Evolutionary conservation across 2,329 filamentous ascomycete species (phyloP).

Genomic region (Microcyclosporella mali): DNA sequence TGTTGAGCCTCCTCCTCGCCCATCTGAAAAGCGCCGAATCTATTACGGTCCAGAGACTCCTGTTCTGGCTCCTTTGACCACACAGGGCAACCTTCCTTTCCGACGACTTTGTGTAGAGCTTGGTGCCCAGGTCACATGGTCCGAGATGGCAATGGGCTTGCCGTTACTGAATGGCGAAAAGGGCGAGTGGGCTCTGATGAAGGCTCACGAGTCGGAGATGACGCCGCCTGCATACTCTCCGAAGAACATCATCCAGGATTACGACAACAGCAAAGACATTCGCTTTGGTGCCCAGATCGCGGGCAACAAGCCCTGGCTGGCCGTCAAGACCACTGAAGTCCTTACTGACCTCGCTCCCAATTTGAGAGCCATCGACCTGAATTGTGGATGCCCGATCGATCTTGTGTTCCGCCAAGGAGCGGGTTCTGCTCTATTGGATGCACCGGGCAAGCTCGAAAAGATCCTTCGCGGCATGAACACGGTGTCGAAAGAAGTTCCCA

Average conservation of each 20-base stretch:
- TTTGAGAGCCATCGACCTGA: conserved; percentile 85
- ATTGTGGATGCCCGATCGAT: conserved; percentile 96
- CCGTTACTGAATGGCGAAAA: conserved; percentile 85
- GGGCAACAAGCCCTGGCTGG: conserved; percentile 85
- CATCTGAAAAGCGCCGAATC: conserved; percentile 86
- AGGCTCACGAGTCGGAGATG: conserved; percentile 80
- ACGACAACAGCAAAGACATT: conserved; percentile 75
- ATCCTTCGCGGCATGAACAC: conserved; percentile 95
- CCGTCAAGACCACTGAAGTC: conserved; percentile 79
- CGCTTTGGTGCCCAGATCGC: conserved; percentile 91
- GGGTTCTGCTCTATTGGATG: conserved; percentile 86
- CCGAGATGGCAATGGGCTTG: conserved; percentile 93
- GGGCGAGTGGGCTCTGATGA: conserved; percentile 90
- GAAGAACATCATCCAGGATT: conserved; percentile 60
- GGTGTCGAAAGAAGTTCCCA: conserved; percentile 82
- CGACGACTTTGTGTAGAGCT: conserved; percentile 82
- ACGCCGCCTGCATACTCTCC: conserved; percentile 62
- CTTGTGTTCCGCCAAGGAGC: conserved; percentile 82
- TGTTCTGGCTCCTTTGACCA: conserved; percentile 87
- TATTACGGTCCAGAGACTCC: conserved; percentile 95
- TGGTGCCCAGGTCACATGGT: conserved; percentile 90
- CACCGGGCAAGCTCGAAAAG: conserved; percentile 80
- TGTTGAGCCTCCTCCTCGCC: conserved; percentile 76
- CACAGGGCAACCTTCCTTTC: conserved; percentile 93
- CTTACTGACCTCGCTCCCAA: conserved; percentile 71